Evolutionary conservation across 2,329 filamentous ascomycete species (phyloP).

Genomic region (Aspergillus carbonarius): DNA sequence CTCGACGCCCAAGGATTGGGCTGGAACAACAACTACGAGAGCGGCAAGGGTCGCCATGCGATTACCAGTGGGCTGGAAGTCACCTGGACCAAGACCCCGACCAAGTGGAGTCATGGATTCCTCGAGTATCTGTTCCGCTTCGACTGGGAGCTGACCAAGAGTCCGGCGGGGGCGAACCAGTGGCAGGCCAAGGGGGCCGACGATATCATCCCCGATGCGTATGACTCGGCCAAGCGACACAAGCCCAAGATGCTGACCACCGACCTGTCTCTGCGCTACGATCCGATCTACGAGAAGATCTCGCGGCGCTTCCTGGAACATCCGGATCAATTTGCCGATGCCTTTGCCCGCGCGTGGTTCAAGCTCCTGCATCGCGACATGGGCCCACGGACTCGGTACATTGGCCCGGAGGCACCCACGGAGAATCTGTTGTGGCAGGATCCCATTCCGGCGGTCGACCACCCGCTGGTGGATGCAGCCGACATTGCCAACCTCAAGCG

Average conservation of each 20-base stretch:
- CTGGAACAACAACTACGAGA: constrained; percentile 64
- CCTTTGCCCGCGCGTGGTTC: constrained; percentile 75
- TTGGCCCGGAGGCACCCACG: constrained; percentile 71
- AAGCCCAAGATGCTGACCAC: constrained; percentile 74
- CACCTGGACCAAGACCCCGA: constrained; percentile 73
- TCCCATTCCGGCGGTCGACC: constrained; percentile 61
- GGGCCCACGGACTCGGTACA: constrained; percentile 67
- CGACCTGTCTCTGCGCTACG: constrained; percentile 70
- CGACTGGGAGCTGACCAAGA: constrained; percentile 75
- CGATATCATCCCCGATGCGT: constrained; percentile 68
- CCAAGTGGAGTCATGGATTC: constrained; percentile 73
- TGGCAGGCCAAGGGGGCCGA: constrained; percentile 71
- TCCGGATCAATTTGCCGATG: constrained; percentile 66
- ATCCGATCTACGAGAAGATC: constrained; percentile 74
- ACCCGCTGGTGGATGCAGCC: constrained; percentile 59
- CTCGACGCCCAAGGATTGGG: constrained; percentile 70
- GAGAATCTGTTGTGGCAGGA: constrained; percentile 75
- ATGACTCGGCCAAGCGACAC: constrained; percentile 69
- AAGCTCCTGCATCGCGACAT: constrained; percentile 80
- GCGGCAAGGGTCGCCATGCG: constrained; percentile 69
- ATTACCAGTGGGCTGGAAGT: constrained; percentile 78
- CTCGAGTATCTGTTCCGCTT: constrained; percentile 75
- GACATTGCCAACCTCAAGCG: constrained; percentile 68
- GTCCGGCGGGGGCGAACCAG: constrained; percentile 73
- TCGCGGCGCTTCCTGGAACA: constrained; percentile 67